Percentiles rank a stretch among this genome's conserved stretches.
Evolutionary conservation across 75 land plant genomes (phyloP).

Genomic region (Gnetum montanum): DNA sequence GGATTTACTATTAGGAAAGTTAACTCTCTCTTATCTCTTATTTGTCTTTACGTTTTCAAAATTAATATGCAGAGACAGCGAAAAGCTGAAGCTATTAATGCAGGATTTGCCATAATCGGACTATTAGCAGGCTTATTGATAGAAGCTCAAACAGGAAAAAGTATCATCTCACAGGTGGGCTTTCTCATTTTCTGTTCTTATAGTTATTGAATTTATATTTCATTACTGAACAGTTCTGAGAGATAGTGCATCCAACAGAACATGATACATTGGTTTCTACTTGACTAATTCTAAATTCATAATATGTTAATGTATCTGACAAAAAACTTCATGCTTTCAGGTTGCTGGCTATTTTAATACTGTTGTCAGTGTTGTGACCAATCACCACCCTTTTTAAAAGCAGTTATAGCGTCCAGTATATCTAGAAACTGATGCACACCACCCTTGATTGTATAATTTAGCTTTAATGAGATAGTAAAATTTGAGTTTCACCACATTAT

Average conservation of each 20-base stretch:
- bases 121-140: conserved; percentile 71
- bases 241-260: neutral
- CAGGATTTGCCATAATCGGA: conserved; percentile 95
- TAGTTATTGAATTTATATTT: neutral
- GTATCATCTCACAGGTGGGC: conserved; percentile 65
- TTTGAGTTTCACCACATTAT: too few species aligned
- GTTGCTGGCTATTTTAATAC: conserved; percentile 43
- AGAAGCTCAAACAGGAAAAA: conserved; percentile 86
- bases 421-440: too few species aligned
- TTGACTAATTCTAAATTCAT: neutral
- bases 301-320: neutral
- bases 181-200: neutral
- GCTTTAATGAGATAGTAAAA: too few species aligned
- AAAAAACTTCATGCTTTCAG: conserved; percentile 19
- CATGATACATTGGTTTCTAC: neutral
- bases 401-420: too few species aligned
- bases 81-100: conserved; percentile 85
- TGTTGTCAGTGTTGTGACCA: conserved; percentile 14
- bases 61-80: conserved; percentile 42
- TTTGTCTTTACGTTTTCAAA: neutral
- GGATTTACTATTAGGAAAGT: too few species aligned
- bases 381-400: conserved; percentile 4
- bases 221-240: neutral
- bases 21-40: too few species aligned
- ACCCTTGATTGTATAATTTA: too few species aligned